Evolutionary conservation across 257 asterid species (phyloP), one percentile per base, ranked within the genome.

Genomic region (Pogostemon cablin): DNA sequence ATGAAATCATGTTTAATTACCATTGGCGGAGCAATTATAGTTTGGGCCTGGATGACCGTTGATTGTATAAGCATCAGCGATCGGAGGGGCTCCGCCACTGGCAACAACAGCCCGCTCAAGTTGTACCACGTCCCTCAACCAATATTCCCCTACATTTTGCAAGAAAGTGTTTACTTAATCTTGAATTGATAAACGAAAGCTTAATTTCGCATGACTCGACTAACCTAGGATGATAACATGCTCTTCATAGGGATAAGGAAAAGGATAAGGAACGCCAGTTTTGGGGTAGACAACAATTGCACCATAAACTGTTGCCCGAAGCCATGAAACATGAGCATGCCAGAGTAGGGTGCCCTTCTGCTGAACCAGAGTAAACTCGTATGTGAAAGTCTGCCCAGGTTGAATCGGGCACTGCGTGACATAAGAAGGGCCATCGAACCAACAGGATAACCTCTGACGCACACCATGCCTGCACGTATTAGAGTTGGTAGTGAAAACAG

Each of bases 261-360:
- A 84, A 38, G 96, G 96, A 76, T 88, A 88, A 0, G 88, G 84
- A 12, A 82, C 85, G 0, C 85, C 88, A 2, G 73, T 47, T 70
- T 73, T 86, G 4, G 96, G 93, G 73, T 85, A 83, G 4, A 88
- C 68, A 25, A 86, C 75, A 11, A 88, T 63, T 70, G 96, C 90
- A 0, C 96, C 96, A 71, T 88, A 37, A 20, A 85, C 83, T 1
- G 96, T 88, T 54, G 82, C 93, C 7, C 96, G 74, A 32, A 83
- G 87, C 90, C 90, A 86, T 0, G 90, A 85, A 35, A 83, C 67
- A n/a, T 88, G 96, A 38, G 91, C 93, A 43, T 88, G 96, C 96
- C 95, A 87, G 8, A 81, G 74, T 5, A 81, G 47, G 82, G 93
- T 88, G 35, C 96, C 96, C 68, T 86, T 84, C 68, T 88, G 93